A percentile compares a stretch with the other conserved stretches of the same genome.
Conservation (phyloP, 139 green algal genomes). For the Zygnema circumcarinatum region DNA sequence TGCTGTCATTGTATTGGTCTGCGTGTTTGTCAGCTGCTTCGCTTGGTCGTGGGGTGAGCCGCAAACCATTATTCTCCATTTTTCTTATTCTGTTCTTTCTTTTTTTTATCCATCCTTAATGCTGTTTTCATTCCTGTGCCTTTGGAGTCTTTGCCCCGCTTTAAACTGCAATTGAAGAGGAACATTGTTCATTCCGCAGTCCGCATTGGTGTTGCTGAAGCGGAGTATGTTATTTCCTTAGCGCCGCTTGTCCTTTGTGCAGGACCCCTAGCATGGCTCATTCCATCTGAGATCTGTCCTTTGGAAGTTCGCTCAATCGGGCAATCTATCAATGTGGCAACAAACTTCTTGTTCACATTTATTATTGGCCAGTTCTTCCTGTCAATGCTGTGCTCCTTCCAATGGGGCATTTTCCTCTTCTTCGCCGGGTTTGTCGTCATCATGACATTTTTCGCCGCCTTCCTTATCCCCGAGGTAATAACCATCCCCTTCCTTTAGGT, state of each 20-base stretch:
- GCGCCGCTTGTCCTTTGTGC: too few species aligned
- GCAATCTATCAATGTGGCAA: conserved; percentile 46
- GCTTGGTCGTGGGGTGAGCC: conserved; percentile 74
- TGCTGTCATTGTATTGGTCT: conserved; percentile 73
- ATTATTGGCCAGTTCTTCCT: conserved; percentile 55
- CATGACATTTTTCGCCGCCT: conserved; percentile 70
- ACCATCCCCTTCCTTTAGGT: conserved; percentile 73
- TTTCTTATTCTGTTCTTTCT: too few species aligned
- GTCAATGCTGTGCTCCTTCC: conserved; percentile 52
- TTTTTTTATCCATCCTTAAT: too few species aligned
- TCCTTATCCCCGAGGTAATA: conserved; percentile 70
- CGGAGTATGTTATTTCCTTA: too few species aligned
- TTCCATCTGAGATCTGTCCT: conserved; percentile 59
- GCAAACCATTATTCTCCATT: too few species aligned
- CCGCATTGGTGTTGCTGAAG: too few species aligned
- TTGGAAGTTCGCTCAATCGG: conserved; percentile 52
- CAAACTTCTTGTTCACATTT: conserved; percentile 59
- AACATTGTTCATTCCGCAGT: too few species aligned
- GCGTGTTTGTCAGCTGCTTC: conserved; percentile 77
- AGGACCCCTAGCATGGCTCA: conserved; percentile 71
- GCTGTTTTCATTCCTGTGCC: too few species aligned
- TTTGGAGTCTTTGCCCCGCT: too few species aligned
- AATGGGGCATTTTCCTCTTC: conserved; percentile 71
- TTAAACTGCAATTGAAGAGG: too few species aligned
- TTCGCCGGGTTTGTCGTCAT: conserved; percentile 72